Percentiles rank a stretch among this genome's conserved stretches.
These are phyloP conservation scores for Butyriboletus loyo DNA, from an alignment of 768 basidiomycete species.

Conservation along the genomic window DNA sequence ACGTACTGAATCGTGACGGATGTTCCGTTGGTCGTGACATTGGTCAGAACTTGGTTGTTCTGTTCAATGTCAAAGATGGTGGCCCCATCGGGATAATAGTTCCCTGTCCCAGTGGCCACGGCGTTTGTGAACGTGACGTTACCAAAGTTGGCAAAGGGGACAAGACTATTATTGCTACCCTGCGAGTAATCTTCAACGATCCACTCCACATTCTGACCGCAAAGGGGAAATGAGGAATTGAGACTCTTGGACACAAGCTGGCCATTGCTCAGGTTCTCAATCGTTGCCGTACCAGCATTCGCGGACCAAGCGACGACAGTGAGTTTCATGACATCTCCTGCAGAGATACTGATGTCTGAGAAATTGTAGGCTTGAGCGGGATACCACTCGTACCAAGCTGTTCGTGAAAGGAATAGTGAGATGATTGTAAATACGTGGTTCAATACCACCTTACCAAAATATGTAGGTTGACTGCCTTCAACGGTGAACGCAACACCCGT, in stretches of 20 bases:
- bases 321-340: conserved; percentile 9
- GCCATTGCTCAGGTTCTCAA: conserved; percentile 1
- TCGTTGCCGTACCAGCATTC: background rate
- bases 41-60: conserved; percentile 5
- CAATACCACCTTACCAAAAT: background rate
- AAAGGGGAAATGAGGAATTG: background rate
- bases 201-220: conserved; percentile 11
- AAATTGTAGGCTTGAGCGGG: background rate
- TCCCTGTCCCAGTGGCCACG: background rate
- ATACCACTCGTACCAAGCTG: conserved; percentile 14
- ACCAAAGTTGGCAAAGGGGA: conserved; percentile 7
- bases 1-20: background rate
- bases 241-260: background rate
- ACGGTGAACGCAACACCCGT: background rate
- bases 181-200: conserved; percentile 1
- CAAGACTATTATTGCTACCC: rapidly evolving
- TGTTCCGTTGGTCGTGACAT: background rate
- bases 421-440: background rate
- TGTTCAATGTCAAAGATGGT: background rate
- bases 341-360: background rate
- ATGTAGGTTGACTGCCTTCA: background rate
- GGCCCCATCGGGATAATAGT: background rate
- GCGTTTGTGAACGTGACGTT: conserved; percentile 1
- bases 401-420: background rate
- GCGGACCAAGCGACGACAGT: background rate